A percentile compares a stretch with the other conserved stretches of the same genome.
These are phyloP conservation scores for Protomyces arabidopsidicola DNA, from an alignment of 1,139 yeast genomes.

Conservation along the genomic window DNA sequence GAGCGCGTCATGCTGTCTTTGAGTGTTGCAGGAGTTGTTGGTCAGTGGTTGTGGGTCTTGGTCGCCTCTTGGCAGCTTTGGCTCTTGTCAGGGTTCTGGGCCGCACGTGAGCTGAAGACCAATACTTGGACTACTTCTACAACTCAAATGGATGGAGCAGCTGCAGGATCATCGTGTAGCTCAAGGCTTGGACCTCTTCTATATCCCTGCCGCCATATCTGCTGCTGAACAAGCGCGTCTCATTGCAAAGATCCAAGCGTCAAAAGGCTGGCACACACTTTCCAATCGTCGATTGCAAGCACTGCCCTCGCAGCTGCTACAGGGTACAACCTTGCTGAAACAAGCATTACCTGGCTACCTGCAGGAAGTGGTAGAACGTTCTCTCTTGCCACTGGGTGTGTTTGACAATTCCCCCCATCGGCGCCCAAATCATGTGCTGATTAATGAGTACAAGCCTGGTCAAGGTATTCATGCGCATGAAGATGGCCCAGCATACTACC, in stretches of 20 bases:
- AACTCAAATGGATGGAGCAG: not conserved
- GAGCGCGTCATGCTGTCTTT: not conserved
- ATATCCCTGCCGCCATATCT: constrained; percentile 30
- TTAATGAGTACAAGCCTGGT: constrained; percentile 32
- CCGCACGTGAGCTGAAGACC: not conserved
- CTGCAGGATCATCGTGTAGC: constrained; percentile 3
- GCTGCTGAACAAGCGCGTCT: constrained; percentile 27
- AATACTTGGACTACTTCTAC: not conserved
- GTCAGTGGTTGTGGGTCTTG: not conserved
- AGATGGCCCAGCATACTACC: constrained; percentile 32
- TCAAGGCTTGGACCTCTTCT: constrained; percentile 14
- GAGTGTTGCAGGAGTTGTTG: not conserved
- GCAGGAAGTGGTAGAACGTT: constrained; percentile 23
- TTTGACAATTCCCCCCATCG: constrained; percentile 30
- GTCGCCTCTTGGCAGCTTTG: not conserved
- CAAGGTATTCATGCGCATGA: constrained; percentile 34
- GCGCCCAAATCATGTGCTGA: constrained; percentile 31
- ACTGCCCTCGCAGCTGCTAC: constrained; percentile 30
- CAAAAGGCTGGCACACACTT: constrained; percentile 28
- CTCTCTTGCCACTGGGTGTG: constrained; percentile 29
- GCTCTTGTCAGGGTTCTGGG: not conserved
- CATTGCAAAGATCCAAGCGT: constrained; percentile 25
- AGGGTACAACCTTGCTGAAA: constrained; percentile 28
- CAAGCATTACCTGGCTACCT: constrained; percentile 31
- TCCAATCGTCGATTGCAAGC: constrained; percentile 32